A percentile compares a stretch with the other conserved stretches of the same genome.
These are phyloP conservation scores for Psilocybe azurescens DNA, from an alignment of 768 basidiomycete species.

Conservation along the genomic window DNA sequence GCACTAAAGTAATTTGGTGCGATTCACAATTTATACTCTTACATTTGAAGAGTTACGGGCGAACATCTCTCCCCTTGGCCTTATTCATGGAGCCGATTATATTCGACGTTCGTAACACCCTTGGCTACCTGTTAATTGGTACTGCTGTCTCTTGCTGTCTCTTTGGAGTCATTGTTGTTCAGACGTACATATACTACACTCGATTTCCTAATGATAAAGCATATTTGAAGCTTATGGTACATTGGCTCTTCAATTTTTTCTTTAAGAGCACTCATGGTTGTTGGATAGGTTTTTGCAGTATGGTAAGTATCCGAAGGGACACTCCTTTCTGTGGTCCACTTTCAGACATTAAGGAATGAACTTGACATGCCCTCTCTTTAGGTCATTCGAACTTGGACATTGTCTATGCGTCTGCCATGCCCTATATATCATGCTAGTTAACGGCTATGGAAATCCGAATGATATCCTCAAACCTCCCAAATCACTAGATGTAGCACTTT, in stretches of 20 bases:
- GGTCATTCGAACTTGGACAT: constrained; percentile 10
- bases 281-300: constrained; percentile 4
- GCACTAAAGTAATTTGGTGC: too few species aligned
- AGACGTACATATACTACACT: constrained; percentile 12
- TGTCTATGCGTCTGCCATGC: constrained; percentile 10
- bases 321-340: too few species aligned
- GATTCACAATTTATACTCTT: too few species aligned
- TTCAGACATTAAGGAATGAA: too few species aligned
- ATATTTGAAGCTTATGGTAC: constrained; percentile 6
- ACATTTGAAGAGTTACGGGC: too few species aligned
- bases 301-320: not conserved
- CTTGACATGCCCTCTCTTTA: not conserved
- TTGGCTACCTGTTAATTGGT: constrained; percentile 11
- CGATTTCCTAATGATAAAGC: constrained; percentile 8
- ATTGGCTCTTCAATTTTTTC: not conserved
- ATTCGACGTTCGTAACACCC: not conserved
- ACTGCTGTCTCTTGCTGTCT: constrained; percentile 7
- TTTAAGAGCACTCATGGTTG: not conserved
- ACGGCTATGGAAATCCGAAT: not conserved
- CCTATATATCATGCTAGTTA: constrained; percentile 2
- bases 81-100: not conserved
- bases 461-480: not conserved
- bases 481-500: not conserved
- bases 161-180: constrained; percentile 14
- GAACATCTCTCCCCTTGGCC: too few species aligned